Evolutionary conservation across 2,329 filamentous ascomycete genomes (phyloP), one percentile per base, ranked within the genome.

Genomic region (Septoria petroselini): DNA sequence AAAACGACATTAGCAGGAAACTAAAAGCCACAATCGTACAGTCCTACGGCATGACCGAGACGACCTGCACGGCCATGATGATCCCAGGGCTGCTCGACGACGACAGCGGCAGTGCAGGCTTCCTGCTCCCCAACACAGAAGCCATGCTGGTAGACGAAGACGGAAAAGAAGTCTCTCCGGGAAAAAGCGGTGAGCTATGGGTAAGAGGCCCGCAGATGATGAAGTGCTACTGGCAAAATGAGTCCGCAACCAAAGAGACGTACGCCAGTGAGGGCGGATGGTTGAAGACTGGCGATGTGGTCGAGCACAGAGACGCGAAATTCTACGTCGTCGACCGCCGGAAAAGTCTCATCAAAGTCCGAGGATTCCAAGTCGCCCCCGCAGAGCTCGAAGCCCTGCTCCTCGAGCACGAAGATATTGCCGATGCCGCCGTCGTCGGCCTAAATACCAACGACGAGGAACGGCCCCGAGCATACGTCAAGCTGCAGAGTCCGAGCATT

Each of bases 31-130:
- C 43, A 15, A 52, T 52, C 37, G 49, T 52, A 14, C 49, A 52
- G 29, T 29, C 18, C n/a, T 52, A 44, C 85, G 89, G 89, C 4
- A 91, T 94, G 88, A 93, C 88, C 1, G 88, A 93, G 64, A 70
- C 74, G 2, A 93, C 88, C 0, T 91, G 88, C 66, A 82, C 84
- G 0, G 74, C 79, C 14, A 76, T 86, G 9, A 5, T 90, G 83
- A 75, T 86, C 55, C 79, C 82, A 0, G 71, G 63, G 1, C 42
- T 40, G 2, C 66, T 79, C 49, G 67, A 62, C 4, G 68, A 62
- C 4, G 55, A 64, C 2, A 71, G 49, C 38, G 49, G 42, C 7
- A 42, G 43, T 42, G 86, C 91, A 1, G 70, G 70, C 1, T 53
- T 66, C 7, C 58, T 72, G 5, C 55, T 67, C 39, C 68, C 70